Evolutionary conservation across 768 basidiomycete genomes (phyloP), one percentile per base, ranked within the genome.

Genomic region (Boletellus ananas): DNA sequence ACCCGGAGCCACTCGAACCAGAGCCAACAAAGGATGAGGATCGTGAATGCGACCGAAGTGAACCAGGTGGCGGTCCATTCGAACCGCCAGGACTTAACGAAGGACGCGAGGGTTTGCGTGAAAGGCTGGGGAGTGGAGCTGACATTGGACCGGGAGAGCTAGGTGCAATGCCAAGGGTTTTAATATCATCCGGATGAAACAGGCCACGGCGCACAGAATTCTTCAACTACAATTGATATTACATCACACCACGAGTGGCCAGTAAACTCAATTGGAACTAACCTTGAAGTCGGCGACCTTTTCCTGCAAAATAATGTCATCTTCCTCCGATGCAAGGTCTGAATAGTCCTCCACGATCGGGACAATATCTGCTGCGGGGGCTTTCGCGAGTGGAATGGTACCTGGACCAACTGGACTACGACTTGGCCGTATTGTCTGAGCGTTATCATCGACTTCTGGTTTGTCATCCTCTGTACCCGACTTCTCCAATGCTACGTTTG

Each of bases 261-360:
- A 42, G 4, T 6, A 43, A 45, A 25, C 7, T 16, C 8, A 5
- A 16, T 10, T 9, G 1, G 29, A 51, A 58, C 73, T 37, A 45
- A 89, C 88, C 78, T 85, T 91, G 68, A 94, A 90, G 66, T 87
- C 81, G 0, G 85, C 84, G 13, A 96, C 82, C 69, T 93, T 93
- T 57, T 82, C 82, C 58, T 85, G 78, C 44, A 95, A 66, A 25
- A 73, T 71, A 25, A 73, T 68, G 59, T 87, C 87, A 35, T 89
- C 88, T 54, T 90, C 93, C 14, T 85, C 89, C n/a, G 76, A 72
- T 20, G 81, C 83, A 35, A 95, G 69, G 63, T 97, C 94, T 7
- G 92, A 94, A 62, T 93, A 94, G 67, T 97, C 94, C 61, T 97
- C 94, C 3, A 86, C 79, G 35, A 90, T 86, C 7, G 86, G 81